Base-by-base conservation (phyloP, 345 rosid species). In the Xanthoceras sorbifolium region DNA sequence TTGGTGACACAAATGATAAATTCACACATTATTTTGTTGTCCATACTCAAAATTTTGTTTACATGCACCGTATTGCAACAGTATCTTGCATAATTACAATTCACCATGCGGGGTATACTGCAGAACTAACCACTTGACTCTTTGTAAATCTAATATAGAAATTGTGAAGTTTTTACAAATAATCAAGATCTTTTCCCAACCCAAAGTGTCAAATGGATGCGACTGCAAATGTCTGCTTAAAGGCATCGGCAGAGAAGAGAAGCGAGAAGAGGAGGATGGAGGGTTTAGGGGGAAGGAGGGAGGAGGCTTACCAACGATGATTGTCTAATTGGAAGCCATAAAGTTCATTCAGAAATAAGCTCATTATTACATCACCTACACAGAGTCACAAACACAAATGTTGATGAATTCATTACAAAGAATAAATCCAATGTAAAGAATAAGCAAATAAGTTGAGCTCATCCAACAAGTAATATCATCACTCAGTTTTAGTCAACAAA, bases 281-380 rank as follows among this genome's bases (percentile, higher is more conserved):
- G 55, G 22, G 20, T 50, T 17, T 50, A 22, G 20, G 71, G 46
- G 32, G 59, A 23, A 71, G 25, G 36, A 55, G 60, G 34, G 66
- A n/a, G 12, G 36, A 52, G 50, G 69, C 86, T 78, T 87, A 95
- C 99, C 99, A 95, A 65, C 99, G 96, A 64, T 84, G 89, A 84
- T 89, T 95, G 87, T 95, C 99, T 83, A 95, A 77, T 79, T 95
- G 99, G 87, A 95, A 93, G 74, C 99, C 98, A 86, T 95, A 93
- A 67, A 95, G 95, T 84, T 95, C 99, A 61, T 95, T 93, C 82
- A 93, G 87, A 90, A 95, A 93, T 78, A 93, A 86, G 90, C 98
- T 95, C 96, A 95, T 89, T 89, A 95, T 87, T 23, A 86, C 87
- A 86, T 95, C 99, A 77, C 97, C 98, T 94, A 90, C 72, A 71